These are phyloP conservation scores for Colletotrichum melonis DNA, from an alignment of 2,329 filamentous ascomycete species.

Conservation along the genomic window DNA sequence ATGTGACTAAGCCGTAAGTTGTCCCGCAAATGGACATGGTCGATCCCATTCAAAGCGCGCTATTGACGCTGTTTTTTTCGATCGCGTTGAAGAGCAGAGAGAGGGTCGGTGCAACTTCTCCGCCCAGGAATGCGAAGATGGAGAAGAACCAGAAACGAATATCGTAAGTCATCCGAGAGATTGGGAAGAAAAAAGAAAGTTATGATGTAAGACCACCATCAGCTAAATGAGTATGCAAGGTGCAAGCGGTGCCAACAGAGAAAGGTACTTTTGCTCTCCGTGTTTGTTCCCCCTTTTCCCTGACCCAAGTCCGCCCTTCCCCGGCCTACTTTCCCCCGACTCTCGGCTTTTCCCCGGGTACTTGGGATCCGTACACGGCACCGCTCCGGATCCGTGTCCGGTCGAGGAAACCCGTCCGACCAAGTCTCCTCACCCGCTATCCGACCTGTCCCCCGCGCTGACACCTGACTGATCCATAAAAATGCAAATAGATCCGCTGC, in stretches of 20 bases:
- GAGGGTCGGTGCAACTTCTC: neutral
- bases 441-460: neutral
- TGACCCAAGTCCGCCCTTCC: neutral
- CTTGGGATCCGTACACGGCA: no score
- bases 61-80: neutral
- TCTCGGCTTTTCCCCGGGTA: neutral
- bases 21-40: neutral
- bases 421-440: no score
- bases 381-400: no score
- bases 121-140: neutral
- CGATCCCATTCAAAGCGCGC: neutral
- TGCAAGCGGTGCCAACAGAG: conserved; percentile 31
- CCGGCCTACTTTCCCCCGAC: neutral
- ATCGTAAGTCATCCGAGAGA: conserved; percentile 9
- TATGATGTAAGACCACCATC: neutral
- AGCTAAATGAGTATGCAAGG: neutral
- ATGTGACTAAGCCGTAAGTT: conserved; percentile 12
- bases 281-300: neutral
- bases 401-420: no score
- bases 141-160: conserved; percentile 21
- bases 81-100: neutral
- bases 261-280: conserved; percentile 11
- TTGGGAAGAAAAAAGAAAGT: fast-evolving
- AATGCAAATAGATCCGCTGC: conserved; percentile 32
- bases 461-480: no score